Evolutionary conservation across 441 rosid genomes (phyloP), one percentile per base, ranked within the genome.

Genomic region (Corymbia citriodora): DNA sequence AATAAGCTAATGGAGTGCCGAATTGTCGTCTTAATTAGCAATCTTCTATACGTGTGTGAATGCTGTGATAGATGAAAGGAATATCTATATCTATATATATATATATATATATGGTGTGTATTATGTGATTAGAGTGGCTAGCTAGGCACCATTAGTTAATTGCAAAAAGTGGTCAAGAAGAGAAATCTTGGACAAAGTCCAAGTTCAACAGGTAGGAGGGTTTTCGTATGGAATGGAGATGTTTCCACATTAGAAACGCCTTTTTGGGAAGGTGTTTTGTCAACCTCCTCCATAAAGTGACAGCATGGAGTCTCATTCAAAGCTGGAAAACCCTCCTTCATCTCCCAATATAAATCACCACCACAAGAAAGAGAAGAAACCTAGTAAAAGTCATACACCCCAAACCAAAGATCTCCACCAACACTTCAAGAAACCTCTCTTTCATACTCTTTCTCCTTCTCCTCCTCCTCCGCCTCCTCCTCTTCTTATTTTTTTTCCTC

Each of bases 231-330:
- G 82, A 70, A 23, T 36, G 68, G 33, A 89, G 89, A 92, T 95
- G 96, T 95, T 92, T 93, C 98, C 96, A 92, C 92, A 90, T 55
- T 91, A 94, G 95, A 96, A 90, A 94, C 92, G 96, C 91, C 91
- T 90, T 96, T 92, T 93, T 91, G 94, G 85, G 93, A 89, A 90
- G 93, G 91, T 89, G 92, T 89, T 90, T 91, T 91, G 94, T 96
- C 96, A 95, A 94, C 94, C 92, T 93, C 92, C 90, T 90, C 89
- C 89, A 31, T 91, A 89, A 94, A 94, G 93, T 89, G 89, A 90
- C 25, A 88, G 74, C 72, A 89, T 54, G 89, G 31, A 85, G 93
- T 92, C 92, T 55, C 40, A 90, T 93, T 92, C 94, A 94, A 93
- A 88, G 88, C 91, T 72, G 57, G 61, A 86, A 55, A 87, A 87